Evolutionary conservation across 2,329 filamentous ascomycete species (phyloP).

Genomic region (Albifimbria verrucaria): DNA sequence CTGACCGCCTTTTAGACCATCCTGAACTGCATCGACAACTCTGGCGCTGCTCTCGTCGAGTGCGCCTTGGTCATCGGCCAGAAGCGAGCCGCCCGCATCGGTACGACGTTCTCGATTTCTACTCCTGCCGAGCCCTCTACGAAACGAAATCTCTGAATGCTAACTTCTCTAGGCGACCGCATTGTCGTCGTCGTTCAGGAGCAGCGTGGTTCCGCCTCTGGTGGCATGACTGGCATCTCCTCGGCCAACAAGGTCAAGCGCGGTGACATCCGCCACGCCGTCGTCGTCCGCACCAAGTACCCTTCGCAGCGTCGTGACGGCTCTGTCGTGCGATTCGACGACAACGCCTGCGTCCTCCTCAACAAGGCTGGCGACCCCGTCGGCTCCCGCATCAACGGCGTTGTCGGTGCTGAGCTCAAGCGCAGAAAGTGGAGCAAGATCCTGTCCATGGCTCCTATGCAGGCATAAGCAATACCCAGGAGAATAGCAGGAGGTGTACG

Average conservation of each 20-base stretch:
- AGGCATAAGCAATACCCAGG: conserved; percentile 36
- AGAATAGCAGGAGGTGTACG: neutral
- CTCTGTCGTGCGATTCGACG: conserved; percentile 87
- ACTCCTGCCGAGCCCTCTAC: neutral
- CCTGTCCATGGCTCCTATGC: conserved; percentile 81
- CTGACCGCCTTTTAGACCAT: conserved; percentile 72
- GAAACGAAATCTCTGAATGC: neutral
- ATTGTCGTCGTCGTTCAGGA: conserved; percentile 98
- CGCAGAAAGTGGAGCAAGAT: conserved; percentile 99
- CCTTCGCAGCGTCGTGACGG: conserved; percentile 85
- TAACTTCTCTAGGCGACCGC: conserved; percentile 69
- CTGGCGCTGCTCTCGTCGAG: conserved; percentile 93
- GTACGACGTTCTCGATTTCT: conserved; percentile 45
- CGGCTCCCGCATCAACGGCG: conserved; percentile 84
- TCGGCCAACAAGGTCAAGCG: conserved; percentile 89
- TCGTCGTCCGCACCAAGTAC: conserved; percentile 89
- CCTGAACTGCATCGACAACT: conserved; percentile 99
- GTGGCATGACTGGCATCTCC: conserved; percentile 67
- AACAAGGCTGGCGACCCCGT: conserved; percentile 97
- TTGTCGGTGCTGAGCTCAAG: conserved; percentile 86
- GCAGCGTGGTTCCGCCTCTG: conserved; percentile 75
- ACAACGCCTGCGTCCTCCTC: conserved; percentile 96
- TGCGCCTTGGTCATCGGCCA: conserved; percentile 91
- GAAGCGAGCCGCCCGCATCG: conserved; percentile 84
- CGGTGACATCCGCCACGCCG: conserved; percentile 93